phyloP scores from a whole-genome alignment of 345 rosid species.

The Aquilaria malaccensis region DNA sequence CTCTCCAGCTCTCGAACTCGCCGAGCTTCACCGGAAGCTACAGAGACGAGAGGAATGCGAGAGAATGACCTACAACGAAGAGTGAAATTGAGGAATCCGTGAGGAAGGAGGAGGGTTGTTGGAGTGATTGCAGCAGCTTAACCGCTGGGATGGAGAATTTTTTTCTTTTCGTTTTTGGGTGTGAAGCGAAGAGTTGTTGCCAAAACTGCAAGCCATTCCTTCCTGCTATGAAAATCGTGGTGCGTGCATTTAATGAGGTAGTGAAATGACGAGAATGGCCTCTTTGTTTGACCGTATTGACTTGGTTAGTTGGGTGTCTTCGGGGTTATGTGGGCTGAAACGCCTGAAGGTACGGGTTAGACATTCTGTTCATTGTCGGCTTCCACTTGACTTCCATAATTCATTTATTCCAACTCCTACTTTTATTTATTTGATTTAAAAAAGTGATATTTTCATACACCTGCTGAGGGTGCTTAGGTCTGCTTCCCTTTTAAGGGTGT shows the following conservation, averaged over 20 bases:
- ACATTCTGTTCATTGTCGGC: neutral
- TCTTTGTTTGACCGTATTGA: neutral
- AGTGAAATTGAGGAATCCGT: neutral
- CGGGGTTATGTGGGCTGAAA: too few species aligned
- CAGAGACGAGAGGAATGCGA: conserved; percentile 12
- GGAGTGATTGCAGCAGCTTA: conserved; percentile 65
- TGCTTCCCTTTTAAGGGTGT: too few species aligned
- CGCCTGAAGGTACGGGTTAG: neutral
- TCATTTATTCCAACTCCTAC: too few species aligned
- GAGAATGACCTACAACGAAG: conserved; percentile 8
- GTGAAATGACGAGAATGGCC: conserved; percentile 23
- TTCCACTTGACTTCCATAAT: too few species aligned
- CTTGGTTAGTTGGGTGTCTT: neutral
- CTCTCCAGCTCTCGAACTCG: neutral
- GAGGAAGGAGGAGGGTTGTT: conserved; percentile 28
- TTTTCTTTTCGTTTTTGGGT: neutral
- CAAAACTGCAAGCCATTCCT: conserved; percentile 73
- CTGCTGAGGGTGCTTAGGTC: too few species aligned
- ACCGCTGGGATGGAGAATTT: conserved; percentile 33
- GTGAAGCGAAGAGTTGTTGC: conserved; percentile 32
- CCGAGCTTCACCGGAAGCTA: neutral
- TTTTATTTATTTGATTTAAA: too few species aligned
- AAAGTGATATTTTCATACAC: too few species aligned
- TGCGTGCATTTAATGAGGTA: neutral
- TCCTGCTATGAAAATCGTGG: conserved; percentile 7